phyloP scores from a whole-genome alignment of 1,284 basidiomycete species.

The Tilletia horrida region DNA sequence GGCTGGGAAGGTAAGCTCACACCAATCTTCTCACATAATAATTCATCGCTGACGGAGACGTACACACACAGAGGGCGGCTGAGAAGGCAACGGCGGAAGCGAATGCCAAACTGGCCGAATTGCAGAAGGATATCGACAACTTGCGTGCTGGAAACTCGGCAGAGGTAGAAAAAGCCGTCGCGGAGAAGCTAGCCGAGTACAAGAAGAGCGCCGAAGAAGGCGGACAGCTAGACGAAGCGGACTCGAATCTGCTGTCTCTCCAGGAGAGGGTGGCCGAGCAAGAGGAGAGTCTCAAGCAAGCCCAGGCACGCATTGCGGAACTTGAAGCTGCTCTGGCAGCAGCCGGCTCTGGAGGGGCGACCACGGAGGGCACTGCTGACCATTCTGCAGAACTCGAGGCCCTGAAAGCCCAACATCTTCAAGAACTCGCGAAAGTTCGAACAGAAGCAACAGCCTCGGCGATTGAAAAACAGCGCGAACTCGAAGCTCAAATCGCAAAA shows the following conservation, averaged over 20 bases:
- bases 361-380: conserved; percentile 24
- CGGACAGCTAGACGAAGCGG: neutral
- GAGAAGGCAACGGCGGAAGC: conserved; percentile 6
- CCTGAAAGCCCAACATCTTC: conserved; percentile 32
- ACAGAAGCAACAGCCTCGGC: conserved; percentile 20
- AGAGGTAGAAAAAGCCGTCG: conserved; percentile 40
- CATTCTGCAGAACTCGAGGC: conserved; percentile 24
- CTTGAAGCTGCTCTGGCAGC: conserved; percentile 38
- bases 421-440: conserved; percentile 29
- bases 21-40: neutral
- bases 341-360: conserved; percentile 29
- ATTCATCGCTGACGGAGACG: neutral
- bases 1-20: neutral
- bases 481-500: conserved; percentile 16
- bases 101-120: conserved; percentile 18
- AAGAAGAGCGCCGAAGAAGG: conserved; percentile 17
- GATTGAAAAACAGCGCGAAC: conserved; percentile 13
- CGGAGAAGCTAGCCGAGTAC: conserved; percentile 23
- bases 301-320: conserved; percentile 37
- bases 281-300: conserved; percentile 9
- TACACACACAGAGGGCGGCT: conserved; percentile 5
- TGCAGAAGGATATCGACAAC: conserved; percentile 29
- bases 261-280: conserved; percentile 23
- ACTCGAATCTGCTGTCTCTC: conserved; percentile 3
- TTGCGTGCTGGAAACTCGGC: conserved; percentile 37